Evolutionary conservation across 768 basidiomycete genomes (phyloP).

Genomic region (Dacryopinax spathularia): DNA sequence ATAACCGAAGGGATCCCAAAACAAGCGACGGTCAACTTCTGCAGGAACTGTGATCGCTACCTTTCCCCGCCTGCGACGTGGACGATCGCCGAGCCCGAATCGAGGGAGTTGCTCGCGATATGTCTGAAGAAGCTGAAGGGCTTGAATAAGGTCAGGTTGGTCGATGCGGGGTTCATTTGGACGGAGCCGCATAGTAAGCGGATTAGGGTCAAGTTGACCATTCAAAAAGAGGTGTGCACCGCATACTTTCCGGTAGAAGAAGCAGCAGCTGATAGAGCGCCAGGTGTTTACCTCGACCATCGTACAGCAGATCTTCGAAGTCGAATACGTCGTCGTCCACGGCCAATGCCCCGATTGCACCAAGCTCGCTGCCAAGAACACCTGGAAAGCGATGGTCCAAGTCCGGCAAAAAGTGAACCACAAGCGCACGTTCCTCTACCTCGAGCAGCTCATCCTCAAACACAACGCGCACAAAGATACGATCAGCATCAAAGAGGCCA

Average conservation of each 20-base stretch:
- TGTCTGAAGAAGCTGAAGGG: slow-evolving; percentile 93
- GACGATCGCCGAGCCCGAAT: slow-evolving; percentile 77
- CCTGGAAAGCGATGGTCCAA: slow-evolving; percentile 95
- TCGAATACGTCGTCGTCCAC: slow-evolving; percentile 88
- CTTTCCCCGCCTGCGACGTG: slow-evolving; percentile 79
- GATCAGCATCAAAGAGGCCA: slow-evolving; percentile 79
- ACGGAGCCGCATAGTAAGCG: slow-evolving; percentile 97
- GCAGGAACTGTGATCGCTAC: slow-evolving; percentile 92
- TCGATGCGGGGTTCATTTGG: slow-evolving; percentile 99
- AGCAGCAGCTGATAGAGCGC: not conserved
- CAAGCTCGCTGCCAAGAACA: slow-evolving; percentile 91
- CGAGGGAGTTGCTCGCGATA: slow-evolving; percentile 81
- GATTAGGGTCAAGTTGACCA: slow-evolving; percentile 80
- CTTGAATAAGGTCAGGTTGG: slow-evolving; percentile 81
- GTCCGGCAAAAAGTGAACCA: slow-evolving; percentile 98
- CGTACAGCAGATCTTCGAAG: slow-evolving; percentile 92
- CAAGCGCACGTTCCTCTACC: slow-evolving; percentile 93
- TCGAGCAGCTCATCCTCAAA: slow-evolving; percentile 93
- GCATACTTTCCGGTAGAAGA: not conserved
- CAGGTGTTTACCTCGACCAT: slow-evolving; percentile 88
- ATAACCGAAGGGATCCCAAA: slow-evolving; percentile 98
- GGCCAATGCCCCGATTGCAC: slow-evolving; percentile 93
- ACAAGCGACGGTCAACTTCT: slow-evolving; percentile 84
- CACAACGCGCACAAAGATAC: slow-evolving; percentile 96
- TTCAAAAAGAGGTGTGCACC: slow-evolving; percentile 83